Evolutionary conservation across 192 early-diverging fungal species (phyloP).

Genomic region (Cladochytrium replicatum): DNA sequence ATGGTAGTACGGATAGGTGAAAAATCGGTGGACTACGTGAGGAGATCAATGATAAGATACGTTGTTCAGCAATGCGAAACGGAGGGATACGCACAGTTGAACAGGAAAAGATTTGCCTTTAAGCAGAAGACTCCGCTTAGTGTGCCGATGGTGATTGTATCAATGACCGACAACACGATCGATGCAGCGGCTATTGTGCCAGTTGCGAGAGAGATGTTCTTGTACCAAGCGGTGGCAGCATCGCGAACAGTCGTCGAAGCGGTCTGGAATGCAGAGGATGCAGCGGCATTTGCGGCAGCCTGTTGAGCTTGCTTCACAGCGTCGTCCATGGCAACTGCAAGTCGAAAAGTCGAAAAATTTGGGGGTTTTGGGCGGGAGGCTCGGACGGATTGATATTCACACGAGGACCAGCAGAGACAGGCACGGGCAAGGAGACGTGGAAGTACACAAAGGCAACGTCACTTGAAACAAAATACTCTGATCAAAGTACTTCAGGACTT

Average conservation of each 20-base stretch:
- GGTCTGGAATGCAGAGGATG: not conserved
- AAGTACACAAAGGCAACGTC: no score
- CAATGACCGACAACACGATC: not conserved
- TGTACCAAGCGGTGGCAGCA: not conserved
- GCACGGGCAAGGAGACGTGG: no score
- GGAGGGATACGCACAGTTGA: not conserved
- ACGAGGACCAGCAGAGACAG: no score
- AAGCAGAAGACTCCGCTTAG: not conserved
- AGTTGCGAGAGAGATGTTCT: not conserved
- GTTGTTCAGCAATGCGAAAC: not conserved
- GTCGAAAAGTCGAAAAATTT: no score
- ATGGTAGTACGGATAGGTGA: not conserved
- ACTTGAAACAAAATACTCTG: no score
- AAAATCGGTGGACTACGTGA: not conserved
- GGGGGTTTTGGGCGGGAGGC: no score
- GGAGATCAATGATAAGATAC: not conserved
- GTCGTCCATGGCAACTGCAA: no score
- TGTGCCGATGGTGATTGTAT: not conserved
- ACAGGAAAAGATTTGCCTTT: not conserved
- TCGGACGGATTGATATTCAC: no score
- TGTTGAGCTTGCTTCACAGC: no score
- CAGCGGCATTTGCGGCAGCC: not conserved
- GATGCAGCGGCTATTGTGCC: not conserved
- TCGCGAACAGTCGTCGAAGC: not conserved
- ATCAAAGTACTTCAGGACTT: no score